These are phyloP conservation scores for Patellaria atrata DNA, from an alignment of 495 filamentous ascomycete genomes.

Conservation along the genomic window DNA sequence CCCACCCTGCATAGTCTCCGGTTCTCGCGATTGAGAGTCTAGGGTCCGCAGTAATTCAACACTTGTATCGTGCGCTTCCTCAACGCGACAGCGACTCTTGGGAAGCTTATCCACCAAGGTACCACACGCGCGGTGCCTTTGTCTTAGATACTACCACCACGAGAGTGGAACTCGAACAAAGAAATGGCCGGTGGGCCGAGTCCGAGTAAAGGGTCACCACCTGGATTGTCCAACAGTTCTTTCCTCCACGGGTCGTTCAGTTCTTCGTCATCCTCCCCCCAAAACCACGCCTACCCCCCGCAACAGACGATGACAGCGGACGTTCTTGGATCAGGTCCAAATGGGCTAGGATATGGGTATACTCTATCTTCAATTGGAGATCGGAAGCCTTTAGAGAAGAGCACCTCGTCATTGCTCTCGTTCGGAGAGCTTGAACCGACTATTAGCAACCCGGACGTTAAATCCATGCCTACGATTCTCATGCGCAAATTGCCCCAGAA, in stretches of 20 bases:
- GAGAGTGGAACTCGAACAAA: constrained; percentile 9
- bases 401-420: constrained; percentile 14
- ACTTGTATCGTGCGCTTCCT: no score
- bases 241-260: constrained; percentile 21
- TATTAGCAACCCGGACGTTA: constrained; percentile 13
- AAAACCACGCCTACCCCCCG: constrained; percentile 13
- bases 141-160: no score
- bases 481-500: constrained; percentile 66
- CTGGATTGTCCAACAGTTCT: constrained; percentile 16
- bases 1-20: no score
- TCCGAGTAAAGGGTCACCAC: constrained; percentile 23
- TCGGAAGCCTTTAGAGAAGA: constrained; percentile 15
- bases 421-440: constrained; percentile 16
- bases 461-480: constrained; percentile 35
- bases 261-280: constrained; percentile 21
- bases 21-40: no score
- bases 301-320: constrained; percentile 17
- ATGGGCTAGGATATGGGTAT: constrained; percentile 8
- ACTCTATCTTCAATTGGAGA: constrained; percentile 16
- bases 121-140: no score
- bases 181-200: constrained; percentile 25
- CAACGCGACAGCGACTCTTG: no score
- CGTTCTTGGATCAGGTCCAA: constrained; percentile 9
- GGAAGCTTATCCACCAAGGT: no score
- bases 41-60: no score